These are phyloP conservation scores for Botrytis squamosa DNA, from an alignment of 2,329 filamentous ascomycete genomes.

Conservation along the genomic window DNA sequence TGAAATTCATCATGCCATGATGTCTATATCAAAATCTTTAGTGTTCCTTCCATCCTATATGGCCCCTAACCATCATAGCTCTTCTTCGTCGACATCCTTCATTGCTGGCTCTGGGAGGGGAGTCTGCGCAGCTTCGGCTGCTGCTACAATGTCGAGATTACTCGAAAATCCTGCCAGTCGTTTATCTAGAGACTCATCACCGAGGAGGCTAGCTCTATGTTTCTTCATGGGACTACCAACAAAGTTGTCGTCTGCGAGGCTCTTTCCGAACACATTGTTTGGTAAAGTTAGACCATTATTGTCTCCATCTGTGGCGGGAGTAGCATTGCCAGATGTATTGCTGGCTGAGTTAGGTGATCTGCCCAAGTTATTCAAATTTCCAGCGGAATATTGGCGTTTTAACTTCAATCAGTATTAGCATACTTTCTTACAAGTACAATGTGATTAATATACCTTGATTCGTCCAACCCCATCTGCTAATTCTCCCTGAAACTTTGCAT, in stretches of 20 bases:
- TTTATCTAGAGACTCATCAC: constrained; percentile 42
- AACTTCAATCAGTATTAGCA: constrained; percentile 50
- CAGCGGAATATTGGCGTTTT: constrained; percentile 76
- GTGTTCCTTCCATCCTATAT: constrained; percentile 8
- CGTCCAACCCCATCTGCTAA: constrained; percentile 78
- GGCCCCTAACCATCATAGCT: constrained; percentile 34
- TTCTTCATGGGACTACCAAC: constrained; percentile 75
- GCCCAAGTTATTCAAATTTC: constrained; percentile 55
- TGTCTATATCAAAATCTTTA: constrained; percentile 12
- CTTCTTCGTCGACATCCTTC: constrained; percentile 31
- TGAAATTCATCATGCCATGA: background rate
- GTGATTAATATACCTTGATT: constrained; percentile 65
- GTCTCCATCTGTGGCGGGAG: constrained; percentile 44
- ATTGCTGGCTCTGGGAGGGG: constrained; percentile 30
- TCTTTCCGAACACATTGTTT: constrained; percentile 45
- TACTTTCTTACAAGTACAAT: background rate
- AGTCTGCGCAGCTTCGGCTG: constrained; percentile 36
- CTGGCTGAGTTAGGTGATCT: constrained; percentile 49
- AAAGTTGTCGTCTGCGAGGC: constrained; percentile 47
- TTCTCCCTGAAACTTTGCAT: constrained; percentile 69
- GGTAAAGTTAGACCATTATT: constrained; percentile 33
- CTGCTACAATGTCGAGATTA: constrained; percentile 33
- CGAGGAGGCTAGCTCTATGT: constrained; percentile 62
- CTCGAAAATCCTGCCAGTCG: constrained; percentile 31
- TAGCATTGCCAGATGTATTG: constrained; percentile 43